Conservation (phyloP, 495 filamentous ascomycete genomes). For the Podospora pseudoanserina region DNA sequence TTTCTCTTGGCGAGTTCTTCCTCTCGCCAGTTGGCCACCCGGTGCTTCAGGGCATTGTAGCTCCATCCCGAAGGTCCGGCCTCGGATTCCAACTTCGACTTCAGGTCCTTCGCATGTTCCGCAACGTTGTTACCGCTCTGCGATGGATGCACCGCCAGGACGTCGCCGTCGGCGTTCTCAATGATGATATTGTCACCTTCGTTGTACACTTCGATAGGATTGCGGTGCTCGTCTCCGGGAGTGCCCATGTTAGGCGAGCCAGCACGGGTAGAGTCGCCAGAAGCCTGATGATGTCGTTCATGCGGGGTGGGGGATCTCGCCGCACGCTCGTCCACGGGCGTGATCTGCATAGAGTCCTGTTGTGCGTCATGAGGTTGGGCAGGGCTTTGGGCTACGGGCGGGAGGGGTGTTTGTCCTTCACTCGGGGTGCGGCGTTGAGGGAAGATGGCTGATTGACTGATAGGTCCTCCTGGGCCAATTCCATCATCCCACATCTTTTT, state of each 20-base stretch:
- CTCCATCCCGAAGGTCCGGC: conserved; percentile 42
- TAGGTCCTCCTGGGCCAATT: conserved; percentile 79
- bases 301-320: background rate
- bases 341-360: conserved; percentile 21
- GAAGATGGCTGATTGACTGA: conserved; percentile 84
- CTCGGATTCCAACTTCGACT: conserved; percentile 45
- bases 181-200: conserved; percentile 81
- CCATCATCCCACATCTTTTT: conserved; percentile 68
- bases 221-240: conserved; percentile 33
- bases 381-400: conserved; percentile 20
- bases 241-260: conserved; percentile 22
- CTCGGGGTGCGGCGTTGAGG: conserved; percentile 57
- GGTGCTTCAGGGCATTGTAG: conserved; percentile 42
- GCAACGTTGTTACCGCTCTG: conserved; percentile 28
- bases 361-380: conserved; percentile 12
- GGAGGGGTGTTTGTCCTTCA: conserved; percentile 22
- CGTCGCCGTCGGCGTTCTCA: conserved; percentile 86
- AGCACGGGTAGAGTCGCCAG: conserved; percentile 4
- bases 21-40: conserved; percentile 52
- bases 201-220: conserved; percentile 63
- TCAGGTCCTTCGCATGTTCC: conserved; percentile 31
- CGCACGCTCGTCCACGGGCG: conserved; percentile 25
- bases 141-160: conserved; percentile 49
- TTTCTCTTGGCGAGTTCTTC: conserved; percentile 59
- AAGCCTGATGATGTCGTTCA: conserved; percentile 16